Conservation (phyloP, 2,329 filamentous ascomycete genomes). For the Ascochyta lentis region DNA sequence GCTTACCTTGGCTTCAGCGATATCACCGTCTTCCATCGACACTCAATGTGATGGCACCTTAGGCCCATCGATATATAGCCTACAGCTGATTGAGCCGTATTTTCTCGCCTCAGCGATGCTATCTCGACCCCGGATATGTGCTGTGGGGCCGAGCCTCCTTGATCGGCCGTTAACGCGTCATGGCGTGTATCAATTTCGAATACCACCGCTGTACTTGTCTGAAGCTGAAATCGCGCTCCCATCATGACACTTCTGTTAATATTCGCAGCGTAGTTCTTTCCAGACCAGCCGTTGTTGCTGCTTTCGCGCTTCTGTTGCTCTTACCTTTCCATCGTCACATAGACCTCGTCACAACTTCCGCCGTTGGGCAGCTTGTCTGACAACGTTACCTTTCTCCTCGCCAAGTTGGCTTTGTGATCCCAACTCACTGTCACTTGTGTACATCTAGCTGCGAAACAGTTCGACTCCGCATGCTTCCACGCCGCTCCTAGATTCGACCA, state of each 20-base stretch:
- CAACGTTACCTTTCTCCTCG: conserved; percentile 4
- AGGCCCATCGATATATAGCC: not conserved
- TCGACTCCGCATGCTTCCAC: not conserved
- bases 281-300: not conserved
- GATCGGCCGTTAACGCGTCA: conserved; percentile 18
- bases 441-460: not conserved
- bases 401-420: not conserved
- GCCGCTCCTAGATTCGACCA: not conserved
- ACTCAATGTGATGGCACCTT: not conserved
- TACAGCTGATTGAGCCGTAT: not conserved
- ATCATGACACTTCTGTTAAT: not conserved
- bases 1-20: not conserved
- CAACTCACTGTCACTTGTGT: not conserved
- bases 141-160: conserved; percentile 13
- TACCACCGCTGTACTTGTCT: not conserved
- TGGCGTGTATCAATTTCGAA: conserved; percentile 19
- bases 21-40: not conserved
- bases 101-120: not conserved
- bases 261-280: not conserved
- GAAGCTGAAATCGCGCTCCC: not conserved
- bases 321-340: not conserved
- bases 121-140: conserved; percentile 6
- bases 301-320: not conserved
- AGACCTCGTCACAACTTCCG: not conserved
- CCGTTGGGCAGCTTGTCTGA: not conserved